Percentiles rank a stretch among this genome's conserved stretches.
These are phyloP conservation scores for Agaricus subrufescens DNA, from an alignment of 768 basidiomycete species.

Conservation along the genomic window DNA sequence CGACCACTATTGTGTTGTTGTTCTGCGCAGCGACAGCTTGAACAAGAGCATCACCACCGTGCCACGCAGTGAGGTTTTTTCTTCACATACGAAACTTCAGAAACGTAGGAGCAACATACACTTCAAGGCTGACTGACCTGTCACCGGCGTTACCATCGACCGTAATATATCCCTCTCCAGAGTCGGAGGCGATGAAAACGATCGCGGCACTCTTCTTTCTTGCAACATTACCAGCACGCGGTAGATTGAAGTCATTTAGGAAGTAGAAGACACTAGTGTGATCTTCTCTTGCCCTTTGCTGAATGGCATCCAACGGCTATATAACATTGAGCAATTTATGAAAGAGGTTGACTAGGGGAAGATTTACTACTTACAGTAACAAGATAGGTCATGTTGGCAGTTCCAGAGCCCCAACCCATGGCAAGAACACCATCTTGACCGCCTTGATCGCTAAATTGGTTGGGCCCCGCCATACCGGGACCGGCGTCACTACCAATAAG, in stretches of 20 bases:
- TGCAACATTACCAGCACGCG: conserved; percentile 41
- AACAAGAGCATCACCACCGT: conserved; percentile 67
- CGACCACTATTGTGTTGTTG: conserved; percentile 69
- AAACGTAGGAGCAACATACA: neutral
- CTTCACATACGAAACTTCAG: conserved; percentile 17
- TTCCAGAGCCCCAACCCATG: conserved; percentile 92
- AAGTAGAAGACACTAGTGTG: conserved; percentile 64
- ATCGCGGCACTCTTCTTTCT: conserved; percentile 57
- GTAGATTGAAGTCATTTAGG: conserved; percentile 65
- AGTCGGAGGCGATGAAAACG: conserved; percentile 80
- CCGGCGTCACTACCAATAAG: conserved; percentile 64
- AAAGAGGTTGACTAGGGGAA: neutral
- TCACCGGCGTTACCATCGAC: conserved; percentile 80
- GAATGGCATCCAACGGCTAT: conserved; percentile 79
- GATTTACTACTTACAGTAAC: conserved; percentile 47
- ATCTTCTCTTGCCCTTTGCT: conserved; percentile 62
- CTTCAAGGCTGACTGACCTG: conserved; percentile 29
- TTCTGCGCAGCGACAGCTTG: conserved; percentile 60
- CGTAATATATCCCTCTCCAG: conserved; percentile 79
- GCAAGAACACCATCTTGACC: conserved; percentile 71
- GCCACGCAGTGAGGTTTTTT: conserved; percentile 72
- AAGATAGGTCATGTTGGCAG: conserved; percentile 74
- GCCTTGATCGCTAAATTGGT: conserved; percentile 61
- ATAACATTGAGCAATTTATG: neutral
- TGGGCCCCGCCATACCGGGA: conserved; percentile 63